Base-by-base conservation (phyloP, 2,329 filamentous ascomycete species). In the Dryadomyces quercus-mongolicae region DNA sequence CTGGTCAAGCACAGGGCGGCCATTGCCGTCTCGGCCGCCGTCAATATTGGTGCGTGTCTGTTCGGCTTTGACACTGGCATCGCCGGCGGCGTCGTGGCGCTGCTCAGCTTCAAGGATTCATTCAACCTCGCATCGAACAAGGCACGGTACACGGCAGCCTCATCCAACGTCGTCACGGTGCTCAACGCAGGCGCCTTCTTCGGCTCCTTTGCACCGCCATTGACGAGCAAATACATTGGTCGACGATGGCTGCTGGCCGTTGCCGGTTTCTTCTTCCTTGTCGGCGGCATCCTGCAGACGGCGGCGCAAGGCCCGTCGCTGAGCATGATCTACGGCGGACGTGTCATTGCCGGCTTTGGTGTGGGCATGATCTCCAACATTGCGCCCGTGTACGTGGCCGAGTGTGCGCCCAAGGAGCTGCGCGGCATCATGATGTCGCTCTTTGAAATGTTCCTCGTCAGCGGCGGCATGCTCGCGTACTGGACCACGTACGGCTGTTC, bases 321-420 rank as follows among this genome's bases (percentile, higher is more conserved):
- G 9, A 38, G 51, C 38, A 18, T 20, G 12, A 70, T 68, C 57
- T 71, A 71, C 51, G 68, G 63, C n/a, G 70, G 65, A 9, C 66
- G 70, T 16, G 66, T 67, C 1, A 59, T 61, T n/a, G 60, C 64
- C 13, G 66, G 65, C 7, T 54, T 67, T 13, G 65, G 69, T 22
- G 63, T 70, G 5, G 69, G 70, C n/a, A 63, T 69, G 53, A 67
- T 68, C 16, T 70, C 67, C 9, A 67, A 68, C 53, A 65, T 73
- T 45, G 69, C 73, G 40, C 72, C 72, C 51, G 70, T 74, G 61
- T 74, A 69, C 61, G 66, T 62, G 22, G 67, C 67, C 22, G 73
- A 74, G 63, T 71, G 71, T 68, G 66, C 71, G 0, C 74, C 74
- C n/a, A 74, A 73, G 55, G 61, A 71, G 22, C 66, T 74, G 46